Evolutionary conservation across 2,329 filamentous ascomycete species (phyloP), one percentile per base, ranked within the genome.

Genomic region (Madurella fahalii): DNA sequence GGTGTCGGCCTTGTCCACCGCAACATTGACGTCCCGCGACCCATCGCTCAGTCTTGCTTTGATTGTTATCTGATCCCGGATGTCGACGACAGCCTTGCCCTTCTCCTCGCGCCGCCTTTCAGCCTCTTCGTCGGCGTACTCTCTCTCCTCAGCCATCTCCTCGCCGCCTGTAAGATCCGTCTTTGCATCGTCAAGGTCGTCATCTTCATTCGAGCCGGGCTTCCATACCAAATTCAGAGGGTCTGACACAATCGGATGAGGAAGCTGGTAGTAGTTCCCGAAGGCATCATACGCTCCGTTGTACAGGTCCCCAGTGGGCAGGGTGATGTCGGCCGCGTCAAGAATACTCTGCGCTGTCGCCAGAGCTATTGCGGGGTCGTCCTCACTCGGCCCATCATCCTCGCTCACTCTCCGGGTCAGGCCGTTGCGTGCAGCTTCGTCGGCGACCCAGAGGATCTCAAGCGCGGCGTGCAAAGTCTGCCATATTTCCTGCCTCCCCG

Each of bases 401-500:
- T 59, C 58, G 41, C 50, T 54, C 17, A 39, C 40, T 34, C 50
- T 42, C 4, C 17, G 44, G 4, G 39, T 16, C 71, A 40, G 52
- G 9, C 57, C 52, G 11, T 58, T 55, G 16, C 58, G 54, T 1
- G 50, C 57, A 9, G 56, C 57, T 5, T 56, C 58, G 20, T 81
- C 77, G 0, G 78, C 75, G 11, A 78, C 77, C 73, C 86, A 86
- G 58, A 96, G 69, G 7, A 89, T 74, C 57, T 87, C 81, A 16
- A 90, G 77, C 0, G 85, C 87, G 1, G 83, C 75, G 44, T 80
- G 79, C 13, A 96, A 70, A 0, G 89, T 86, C 62, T 83, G 83
- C 93, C 93, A 97, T 25, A 94, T 80, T 69, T 96, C 89, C 4
- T 79, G 65, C 4, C 83, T 79, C 2, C 90, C 90, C 0, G 87